Evolutionary conservation across 1,139 yeast species (phyloP), one percentile per base, ranked within the genome.

Genomic region (Pichia terricola): DNA sequence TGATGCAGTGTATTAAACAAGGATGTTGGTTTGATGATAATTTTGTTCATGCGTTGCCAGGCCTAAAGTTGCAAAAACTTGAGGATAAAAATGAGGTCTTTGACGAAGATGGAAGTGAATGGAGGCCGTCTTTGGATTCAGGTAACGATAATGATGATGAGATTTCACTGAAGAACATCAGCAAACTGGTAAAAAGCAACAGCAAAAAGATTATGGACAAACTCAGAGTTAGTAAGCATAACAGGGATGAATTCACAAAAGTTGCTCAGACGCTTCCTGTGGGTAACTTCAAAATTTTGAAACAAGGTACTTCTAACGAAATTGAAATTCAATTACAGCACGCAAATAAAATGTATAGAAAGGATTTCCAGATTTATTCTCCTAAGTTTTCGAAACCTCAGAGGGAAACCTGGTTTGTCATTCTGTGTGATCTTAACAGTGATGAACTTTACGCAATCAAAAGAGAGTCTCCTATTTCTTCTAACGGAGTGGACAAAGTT

Each of bases 381-480:
- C 94, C 94, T 3, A 77, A 75, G 53, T 91, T 85, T 65, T 95
- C 95, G 40, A 89, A 91, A 61, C 70, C 81, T 2, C 99, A 94
- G 63, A 81, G 89, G 55, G 98, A 91, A 60, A 79, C 94, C 0
- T 94, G 98, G 98, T 86, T 91, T 61, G 73, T 82, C 8, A 74
- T 89, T 41, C 63, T 81, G 7, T 73, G 77, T 53, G 74, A 78
- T 55, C 60, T 59, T 9, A 55, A 61, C 3, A 55, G 56, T 2
- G 66, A 65, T 34, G 86, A 81, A 56, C 59, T 85, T 37, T 63
- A 73, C 34, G 67, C 79, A 44, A 64, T 84, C 37, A 83, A 82
- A 56, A 71, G 94, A 56, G 83, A 83, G 7, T 74, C 80, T 16
- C 91, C 91, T 1, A 68, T 64, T 42, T 52, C 56, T 0, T 72